Conservation (phyloP, 2,329 filamentous ascomycete species). For the Neurospora sp. region DNA sequence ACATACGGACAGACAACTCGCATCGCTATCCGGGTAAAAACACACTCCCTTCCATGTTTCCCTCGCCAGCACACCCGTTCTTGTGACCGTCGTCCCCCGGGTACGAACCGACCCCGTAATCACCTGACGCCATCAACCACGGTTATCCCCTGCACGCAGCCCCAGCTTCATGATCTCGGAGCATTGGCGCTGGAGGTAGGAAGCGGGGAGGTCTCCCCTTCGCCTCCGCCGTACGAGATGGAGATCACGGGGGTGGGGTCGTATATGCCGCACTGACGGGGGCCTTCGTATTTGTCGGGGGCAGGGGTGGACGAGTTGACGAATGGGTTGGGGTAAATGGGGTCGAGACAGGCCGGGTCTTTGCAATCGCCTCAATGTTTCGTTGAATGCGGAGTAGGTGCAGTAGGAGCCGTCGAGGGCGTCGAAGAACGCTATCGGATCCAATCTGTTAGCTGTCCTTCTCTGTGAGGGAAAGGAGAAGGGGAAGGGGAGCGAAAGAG, state of each 20-base stretch:
- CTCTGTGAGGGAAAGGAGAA: too few species aligned
- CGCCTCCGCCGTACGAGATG: slow-evolving; percentile 46
- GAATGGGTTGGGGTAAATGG: slow-evolving; percentile 13
- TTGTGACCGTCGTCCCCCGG: slow-evolving; percentile 28
- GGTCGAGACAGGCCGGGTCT: slow-evolving; percentile 8
- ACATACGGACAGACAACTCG: slow-evolving; percentile 41
- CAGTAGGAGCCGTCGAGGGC: slow-evolving; percentile 16
- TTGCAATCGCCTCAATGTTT: slow-evolving; percentile 12
- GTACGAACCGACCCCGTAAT: slow-evolving; percentile 34
- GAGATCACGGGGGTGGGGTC: slow-evolving; percentile 46
- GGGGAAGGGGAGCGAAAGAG: too few species aligned
- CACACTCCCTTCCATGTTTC: slow-evolving; percentile 14
- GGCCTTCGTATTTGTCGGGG: slow-evolving; percentile 36
- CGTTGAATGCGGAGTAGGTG: slow-evolving; percentile 10
- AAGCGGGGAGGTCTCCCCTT: slow-evolving; percentile 41
- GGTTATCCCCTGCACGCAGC: slow-evolving; percentile 32
- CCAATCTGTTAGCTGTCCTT: too few species aligned
- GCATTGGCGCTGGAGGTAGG: slow-evolving; percentile 43
- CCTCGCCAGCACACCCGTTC: slow-evolving; percentile 14
- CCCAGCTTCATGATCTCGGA: slow-evolving; percentile 43
- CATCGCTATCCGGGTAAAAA: slow-evolving; percentile 39
- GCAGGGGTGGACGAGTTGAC: neutral
- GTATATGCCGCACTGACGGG: slow-evolving; percentile 25
- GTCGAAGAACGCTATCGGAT: slow-evolving; percentile 10
- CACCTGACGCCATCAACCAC: slow-evolving; percentile 39